Percentiles rank a stretch among this genome's conserved stretches.
These are phyloP conservation scores for Podila epigama DNA, from an alignment of 192 early-diverging fungal species.

Conservation along the genomic window DNA sequence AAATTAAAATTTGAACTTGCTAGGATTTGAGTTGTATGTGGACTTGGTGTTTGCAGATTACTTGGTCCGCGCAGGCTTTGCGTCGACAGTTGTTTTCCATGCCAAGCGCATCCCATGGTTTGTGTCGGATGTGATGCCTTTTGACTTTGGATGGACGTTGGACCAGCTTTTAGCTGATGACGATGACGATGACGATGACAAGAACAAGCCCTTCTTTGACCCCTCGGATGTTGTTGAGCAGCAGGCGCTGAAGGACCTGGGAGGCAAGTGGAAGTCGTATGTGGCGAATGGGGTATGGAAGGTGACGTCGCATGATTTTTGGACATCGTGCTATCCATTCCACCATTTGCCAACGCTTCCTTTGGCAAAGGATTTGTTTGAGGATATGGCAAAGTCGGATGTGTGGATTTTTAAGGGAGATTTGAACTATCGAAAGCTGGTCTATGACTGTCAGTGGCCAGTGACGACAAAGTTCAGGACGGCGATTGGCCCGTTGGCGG, in stretches of 20 bases:
- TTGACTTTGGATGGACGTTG: slow-evolving; percentile 82
- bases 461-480: slow-evolving; percentile 82
- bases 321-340: slow-evolving; percentile 86
- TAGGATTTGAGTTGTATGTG: slow-evolving; percentile 89
- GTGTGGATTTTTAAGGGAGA: slow-evolving; percentile 96
- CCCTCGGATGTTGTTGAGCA: slow-evolving; percentile 40
- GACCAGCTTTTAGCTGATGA: slow-evolving; percentile 15
- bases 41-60: slow-evolving; percentile 90
- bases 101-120: slow-evolving; percentile 95
- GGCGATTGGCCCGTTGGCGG: slow-evolving; percentile 80
- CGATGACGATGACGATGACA: no score
- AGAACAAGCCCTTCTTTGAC: slow-evolving; percentile 33
- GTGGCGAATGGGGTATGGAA: slow-evolving; percentile 70
- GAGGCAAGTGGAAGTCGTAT: slow-evolving; percentile 69
- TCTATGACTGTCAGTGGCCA: slow-evolving; percentile 92
- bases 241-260: slow-evolving; percentile 60
- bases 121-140: slow-evolving; percentile 89
- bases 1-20: background rate
- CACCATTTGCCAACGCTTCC: slow-evolving; percentile 70
- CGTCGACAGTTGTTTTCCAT: slow-evolving; percentile 78
- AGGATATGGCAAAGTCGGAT: slow-evolving; percentile 60
- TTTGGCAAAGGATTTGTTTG: slow-evolving; percentile 70
- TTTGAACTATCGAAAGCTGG: slow-evolving; percentile 94
- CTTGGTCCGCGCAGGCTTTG: slow-evolving; percentile 73
- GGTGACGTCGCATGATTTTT: slow-evolving; percentile 79